Evolutionary conservation across 2,329 filamentous ascomycete genomes (phyloP).

Genomic region (Diaporthe batatas): DNA sequence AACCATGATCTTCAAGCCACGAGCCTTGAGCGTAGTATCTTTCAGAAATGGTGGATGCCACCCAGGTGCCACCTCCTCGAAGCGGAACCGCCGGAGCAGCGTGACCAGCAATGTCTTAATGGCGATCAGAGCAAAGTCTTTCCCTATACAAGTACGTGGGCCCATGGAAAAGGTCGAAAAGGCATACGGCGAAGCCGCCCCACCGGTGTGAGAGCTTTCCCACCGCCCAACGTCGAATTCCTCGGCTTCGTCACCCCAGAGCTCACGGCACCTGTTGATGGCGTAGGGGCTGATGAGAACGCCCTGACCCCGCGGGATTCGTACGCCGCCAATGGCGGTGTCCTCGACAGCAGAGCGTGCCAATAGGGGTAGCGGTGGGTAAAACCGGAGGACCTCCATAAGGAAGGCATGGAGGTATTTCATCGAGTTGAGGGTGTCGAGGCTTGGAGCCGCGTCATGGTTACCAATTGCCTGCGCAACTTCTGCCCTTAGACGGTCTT

Average conservation of each 20-base stretch:
- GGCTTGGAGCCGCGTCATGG: not conserved
- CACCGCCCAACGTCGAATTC: slow-evolving; percentile 3
- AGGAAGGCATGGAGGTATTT: slow-evolving; percentile 12
- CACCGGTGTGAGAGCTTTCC: not conserved
- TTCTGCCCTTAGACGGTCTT: slow-evolving; percentile 2
- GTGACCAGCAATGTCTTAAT: slow-evolving; percentile 1
- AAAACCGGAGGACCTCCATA: not conserved
- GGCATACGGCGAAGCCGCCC: not conserved
- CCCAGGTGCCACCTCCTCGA: not conserved
- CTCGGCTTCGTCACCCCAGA: slow-evolving; percentile 2
- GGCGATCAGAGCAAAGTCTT: not conserved
- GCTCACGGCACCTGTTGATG: slow-evolving; percentile 1
- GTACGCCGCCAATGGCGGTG: not conserved
- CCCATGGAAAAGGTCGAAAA: slow-evolving; percentile 6
- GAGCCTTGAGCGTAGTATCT: slow-evolving; percentile 3
- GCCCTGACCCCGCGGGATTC: not conserved
- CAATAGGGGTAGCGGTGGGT: not conserved
- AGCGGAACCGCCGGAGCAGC: not conserved
- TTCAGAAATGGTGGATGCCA: not conserved
- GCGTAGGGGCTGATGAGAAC: not conserved
- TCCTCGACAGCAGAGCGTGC: not conserved
- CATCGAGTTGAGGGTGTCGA: not conserved
- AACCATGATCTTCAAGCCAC: not conserved
- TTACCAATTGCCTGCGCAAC: not conserved
- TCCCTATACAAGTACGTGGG: not conserved